These are phyloP conservation scores for Astrothelium macrocarpum DNA, from an alignment of 495 filamentous ascomycete genomes.

Conservation along the genomic window DNA sequence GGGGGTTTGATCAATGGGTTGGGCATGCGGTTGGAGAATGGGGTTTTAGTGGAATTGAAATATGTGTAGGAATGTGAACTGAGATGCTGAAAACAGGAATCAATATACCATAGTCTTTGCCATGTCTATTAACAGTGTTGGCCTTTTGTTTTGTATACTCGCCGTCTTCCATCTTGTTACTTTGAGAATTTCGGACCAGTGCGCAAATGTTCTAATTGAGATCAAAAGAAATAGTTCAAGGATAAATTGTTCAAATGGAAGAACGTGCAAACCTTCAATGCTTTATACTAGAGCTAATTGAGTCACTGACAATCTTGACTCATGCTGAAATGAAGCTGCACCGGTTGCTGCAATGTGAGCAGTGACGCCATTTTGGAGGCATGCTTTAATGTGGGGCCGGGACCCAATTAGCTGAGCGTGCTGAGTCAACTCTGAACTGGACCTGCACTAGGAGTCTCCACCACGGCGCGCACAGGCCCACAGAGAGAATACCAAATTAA, in stretches of 20 bases:
- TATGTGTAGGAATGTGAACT: neutral
- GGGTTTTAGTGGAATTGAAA: neutral
- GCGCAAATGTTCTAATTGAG: neutral
- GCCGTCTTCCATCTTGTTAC: slow-evolving; percentile 1
- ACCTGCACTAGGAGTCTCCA: too few species aligned
- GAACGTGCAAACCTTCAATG: neutral
- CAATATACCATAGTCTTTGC: slow-evolving; percentile 6
- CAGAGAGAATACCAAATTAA: too few species aligned
- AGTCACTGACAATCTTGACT: neutral
- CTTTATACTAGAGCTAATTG: neutral
- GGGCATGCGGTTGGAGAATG: neutral
- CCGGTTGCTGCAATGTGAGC: neutral
- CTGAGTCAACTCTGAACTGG: neutral
- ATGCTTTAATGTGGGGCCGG: neutral
- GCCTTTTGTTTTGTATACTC: neutral
- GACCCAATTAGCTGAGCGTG: neutral
- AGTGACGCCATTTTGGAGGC: neutral
- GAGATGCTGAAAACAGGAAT: slow-evolving; percentile 6
- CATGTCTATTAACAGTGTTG: slow-evolving; percentile 4
- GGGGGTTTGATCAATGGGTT: neutral
- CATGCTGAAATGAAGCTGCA: neutral
- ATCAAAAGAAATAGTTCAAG: neutral
- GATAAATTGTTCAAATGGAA: neutral
- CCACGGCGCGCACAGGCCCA: too few species aligned
- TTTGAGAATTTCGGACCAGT: neutral